These are phyloP conservation scores for Phaffomyces antillensis DNA, from an alignment of 805 yeast species.

Conservation along the genomic window DNA sequence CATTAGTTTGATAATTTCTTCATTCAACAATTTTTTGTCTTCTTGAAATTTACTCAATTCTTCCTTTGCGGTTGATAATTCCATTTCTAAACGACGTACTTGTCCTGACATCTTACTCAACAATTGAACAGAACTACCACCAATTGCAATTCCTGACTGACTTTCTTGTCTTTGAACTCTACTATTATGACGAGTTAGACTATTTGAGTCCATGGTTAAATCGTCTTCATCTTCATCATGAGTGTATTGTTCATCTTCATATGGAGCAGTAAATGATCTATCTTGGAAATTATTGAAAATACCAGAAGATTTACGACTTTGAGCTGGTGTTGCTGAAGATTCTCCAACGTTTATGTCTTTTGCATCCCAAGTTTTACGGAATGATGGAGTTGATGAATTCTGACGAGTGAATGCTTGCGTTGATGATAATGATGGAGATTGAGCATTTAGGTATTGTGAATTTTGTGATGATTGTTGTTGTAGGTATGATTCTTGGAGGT, in stretches of 20 bases:
- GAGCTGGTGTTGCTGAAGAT: constrained; percentile 40
- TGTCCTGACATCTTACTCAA: constrained; percentile 70
- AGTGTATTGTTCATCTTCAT: constrained; percentile 7
- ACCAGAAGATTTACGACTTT: constrained; percentile 19
- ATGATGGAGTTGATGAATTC: constrained; percentile 15
- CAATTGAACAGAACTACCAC: constrained; percentile 46
- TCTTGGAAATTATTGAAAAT: background rate
- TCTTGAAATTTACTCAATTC: constrained; percentile 45
- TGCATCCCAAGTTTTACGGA: constrained; percentile 20
- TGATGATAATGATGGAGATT: background rate
- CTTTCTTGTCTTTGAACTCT: constrained; percentile 4
- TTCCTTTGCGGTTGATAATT: constrained; percentile 56
- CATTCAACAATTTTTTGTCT: constrained; percentile 62
- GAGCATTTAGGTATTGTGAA: background rate
- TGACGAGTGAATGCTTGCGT: constrained; percentile 2
- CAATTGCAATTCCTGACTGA: constrained; percentile 11
- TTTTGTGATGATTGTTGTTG: constrained; percentile 1
- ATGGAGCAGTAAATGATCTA: constrained; percentile 9
- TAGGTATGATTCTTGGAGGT: constrained; percentile 4
- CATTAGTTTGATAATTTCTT: constrained; percentile 55
- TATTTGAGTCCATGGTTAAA: constrained; percentile 3
- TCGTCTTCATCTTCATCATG: constrained; percentile 7
- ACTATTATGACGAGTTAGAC: background rate
- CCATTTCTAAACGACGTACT: constrained; percentile 75
- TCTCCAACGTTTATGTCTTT: constrained; percentile 37